Conservation (phyloP, 345 rosid species). For the Balakata baccata region DNA sequence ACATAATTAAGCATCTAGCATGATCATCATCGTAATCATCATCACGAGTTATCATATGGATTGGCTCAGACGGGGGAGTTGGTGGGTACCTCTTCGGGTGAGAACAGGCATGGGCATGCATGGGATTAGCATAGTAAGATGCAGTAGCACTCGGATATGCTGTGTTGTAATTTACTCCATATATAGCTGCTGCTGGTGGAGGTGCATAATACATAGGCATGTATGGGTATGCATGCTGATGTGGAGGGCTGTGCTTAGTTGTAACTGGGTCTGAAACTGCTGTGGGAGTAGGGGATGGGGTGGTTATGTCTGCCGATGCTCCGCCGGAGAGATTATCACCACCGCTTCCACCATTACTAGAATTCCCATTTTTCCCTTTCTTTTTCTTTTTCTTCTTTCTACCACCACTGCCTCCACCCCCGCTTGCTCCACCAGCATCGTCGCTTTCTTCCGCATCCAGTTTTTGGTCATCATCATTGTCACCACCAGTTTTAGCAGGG, state of each 20-base stretch:
- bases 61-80: slow-evolving; percentile 34
- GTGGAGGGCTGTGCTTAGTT: slow-evolving; percentile 30
- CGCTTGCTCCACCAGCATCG: background rate
- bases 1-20: slow-evolving; percentile 53
- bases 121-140: slow-evolving; percentile 30
- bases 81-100: slow-evolving; percentile 15
- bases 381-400: slow-evolving; percentile 44
- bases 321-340: slow-evolving; percentile 16
- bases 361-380: slow-evolving; percentile 25
- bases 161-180: slow-evolving; percentile 52
- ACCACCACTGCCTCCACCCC: slow-evolving; percentile 12
- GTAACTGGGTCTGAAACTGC: slow-evolving; percentile 17
- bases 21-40: slow-evolving; percentile 15
- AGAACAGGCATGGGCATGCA: slow-evolving; percentile 21
- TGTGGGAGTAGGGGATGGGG: too few species aligned
- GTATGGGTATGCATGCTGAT: slow-evolving; percentile 27
- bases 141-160: slow-evolving; percentile 35
- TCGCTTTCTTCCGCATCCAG: slow-evolving; percentile 18
- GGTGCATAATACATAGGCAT: slow-evolving; percentile 31
- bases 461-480: slow-evolving; percentile 16
- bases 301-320: background rate
- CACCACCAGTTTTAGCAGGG: slow-evolving; percentile 2
- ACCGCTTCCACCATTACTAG: slow-evolving; percentile 12
- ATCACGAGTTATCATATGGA: slow-evolving; percentile 7
- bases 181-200: slow-evolving; percentile 22